Evolutionary conservation across 257 asterid species (phyloP).

Genomic region (Knoxia roxburghii): DNA sequence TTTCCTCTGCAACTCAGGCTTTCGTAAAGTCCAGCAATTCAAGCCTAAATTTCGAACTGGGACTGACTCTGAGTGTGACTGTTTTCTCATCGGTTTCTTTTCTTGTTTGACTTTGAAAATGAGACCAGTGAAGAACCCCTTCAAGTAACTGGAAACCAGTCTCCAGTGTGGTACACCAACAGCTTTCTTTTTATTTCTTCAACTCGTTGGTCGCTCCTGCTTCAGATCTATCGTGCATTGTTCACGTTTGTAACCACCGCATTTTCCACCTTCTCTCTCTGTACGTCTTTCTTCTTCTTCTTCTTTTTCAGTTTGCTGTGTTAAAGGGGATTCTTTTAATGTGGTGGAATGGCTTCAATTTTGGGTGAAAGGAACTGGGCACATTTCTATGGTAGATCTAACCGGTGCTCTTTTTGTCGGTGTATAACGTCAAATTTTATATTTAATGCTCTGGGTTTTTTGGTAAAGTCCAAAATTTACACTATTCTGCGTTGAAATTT

Average conservation of each 20-base stretch:
- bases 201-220: not conserved
- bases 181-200: not conserved
- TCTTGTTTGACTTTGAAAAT: not conserved
- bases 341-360: too few relatives aligned
- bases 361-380: slow-evolving; percentile 12
- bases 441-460: not conserved
- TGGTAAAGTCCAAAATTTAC: not conserved
- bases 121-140: slow-evolving; percentile 2
- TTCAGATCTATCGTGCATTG: slow-evolving; percentile 16
- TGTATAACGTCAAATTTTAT: not conserved
- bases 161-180: slow-evolving; percentile 9
- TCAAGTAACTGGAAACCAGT: slow-evolving; percentile 4
- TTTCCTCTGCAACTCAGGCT: slow-evolving; percentile 9
- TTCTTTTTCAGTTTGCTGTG: too few relatives aligned
- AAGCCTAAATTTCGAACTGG: not conserved
- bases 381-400: slow-evolving; percentile 16
- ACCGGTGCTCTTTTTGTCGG: not conserved
- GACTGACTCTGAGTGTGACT: too few relatives aligned
- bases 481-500: not conserved
- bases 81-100: not conserved
- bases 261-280: not conserved
- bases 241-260: slow-evolving; percentile 6
- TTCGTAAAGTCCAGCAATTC: slow-evolving; percentile 11
- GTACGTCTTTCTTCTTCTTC: too few relatives aligned
- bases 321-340: too few relatives aligned